Evolutionary conservation across 768 basidiomycete genomes (phyloP).

Genomic region (Mycena epipterygia): DNA sequence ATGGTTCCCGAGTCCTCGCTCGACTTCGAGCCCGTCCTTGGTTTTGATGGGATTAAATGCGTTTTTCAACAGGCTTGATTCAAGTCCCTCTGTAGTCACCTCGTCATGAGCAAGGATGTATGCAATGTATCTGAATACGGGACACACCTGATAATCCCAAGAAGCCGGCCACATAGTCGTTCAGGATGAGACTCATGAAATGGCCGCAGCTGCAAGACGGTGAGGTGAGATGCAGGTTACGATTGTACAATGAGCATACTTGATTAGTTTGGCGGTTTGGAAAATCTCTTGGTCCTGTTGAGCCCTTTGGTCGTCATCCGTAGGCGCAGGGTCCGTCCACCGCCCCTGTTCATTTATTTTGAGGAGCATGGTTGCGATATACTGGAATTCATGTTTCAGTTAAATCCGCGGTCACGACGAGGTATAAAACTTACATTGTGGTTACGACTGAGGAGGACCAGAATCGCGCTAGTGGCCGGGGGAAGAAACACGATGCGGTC

Average conservation of each 20-base stretch:
- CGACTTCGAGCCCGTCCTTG: constrained; percentile 24
- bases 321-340: constrained; percentile 58
- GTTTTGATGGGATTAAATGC: not conserved
- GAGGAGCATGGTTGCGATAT: constrained; percentile 64
- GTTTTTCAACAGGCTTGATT: not conserved
- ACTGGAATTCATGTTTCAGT: constrained; percentile 47
- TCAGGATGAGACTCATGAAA: constrained; percentile 66
- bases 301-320: constrained; percentile 37
- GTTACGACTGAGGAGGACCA: constrained; percentile 69
- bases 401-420: not conserved
- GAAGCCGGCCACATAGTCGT: constrained; percentile 71
- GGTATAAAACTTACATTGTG: constrained; percentile 59
- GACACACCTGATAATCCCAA: constrained; percentile 48
- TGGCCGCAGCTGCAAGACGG: constrained; percentile 58
- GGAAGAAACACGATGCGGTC: constrained; percentile 65
- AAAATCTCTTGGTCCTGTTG: constrained; percentile 69
- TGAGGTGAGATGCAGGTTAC: not conserved
- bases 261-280: constrained; percentile 66
- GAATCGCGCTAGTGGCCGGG: constrained; percentile 64
- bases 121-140: not conserved
- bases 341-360: constrained; percentile 65
- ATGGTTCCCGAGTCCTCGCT: constrained; percentile 73
- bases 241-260: constrained; percentile 45
- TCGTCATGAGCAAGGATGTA: not conserved
- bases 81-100: not conserved